Conservation (phyloP, 2,329 filamentous ascomycete species). For the Fusarium piperis region DNA sequence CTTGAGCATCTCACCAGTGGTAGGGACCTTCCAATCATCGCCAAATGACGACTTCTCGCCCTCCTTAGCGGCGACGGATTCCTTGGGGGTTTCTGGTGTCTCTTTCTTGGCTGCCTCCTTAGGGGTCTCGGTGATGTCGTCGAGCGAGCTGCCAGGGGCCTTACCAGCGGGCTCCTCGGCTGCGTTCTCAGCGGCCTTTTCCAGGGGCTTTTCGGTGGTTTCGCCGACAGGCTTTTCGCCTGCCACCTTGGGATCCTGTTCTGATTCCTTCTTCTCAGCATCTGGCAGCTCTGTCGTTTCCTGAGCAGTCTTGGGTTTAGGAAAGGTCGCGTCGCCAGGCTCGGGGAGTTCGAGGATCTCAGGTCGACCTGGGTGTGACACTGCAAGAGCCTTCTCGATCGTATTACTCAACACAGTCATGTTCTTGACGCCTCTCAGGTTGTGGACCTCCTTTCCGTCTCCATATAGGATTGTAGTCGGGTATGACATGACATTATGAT, state of each 20-base stretch:
- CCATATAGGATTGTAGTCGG: slow-evolving; percentile 85
- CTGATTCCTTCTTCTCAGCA: slow-evolving; percentile 30
- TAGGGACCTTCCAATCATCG: slow-evolving; percentile 44
- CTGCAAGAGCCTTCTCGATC: slow-evolving; percentile 81
- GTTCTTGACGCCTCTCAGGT: slow-evolving; percentile 72
- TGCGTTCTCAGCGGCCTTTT: slow-evolving; percentile 26
- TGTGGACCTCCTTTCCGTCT: slow-evolving; percentile 74
- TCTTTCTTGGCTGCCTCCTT: slow-evolving; percentile 32
- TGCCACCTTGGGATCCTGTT: slow-evolving; percentile 49
- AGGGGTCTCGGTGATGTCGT: slow-evolving; percentile 40
- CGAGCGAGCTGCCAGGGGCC: slow-evolving; percentile 20
- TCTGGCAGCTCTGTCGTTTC: slow-evolving; percentile 18
- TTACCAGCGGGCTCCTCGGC: slow-evolving; percentile 29
- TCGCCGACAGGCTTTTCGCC: slow-evolving; percentile 29
- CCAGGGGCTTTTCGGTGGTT: slow-evolving; percentile 30
- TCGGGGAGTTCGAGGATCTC: slow-evolving; percentile 74
- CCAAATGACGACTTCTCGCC: slow-evolving; percentile 40
- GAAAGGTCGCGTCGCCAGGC: slow-evolving; percentile 67
- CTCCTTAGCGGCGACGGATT: slow-evolving; percentile 40
- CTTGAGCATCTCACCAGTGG: slow-evolving; percentile 44
- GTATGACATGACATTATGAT: slow-evolving; percentile 73
- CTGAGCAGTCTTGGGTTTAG: slow-evolving; percentile 35
- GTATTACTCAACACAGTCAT: slow-evolving; percentile 73
- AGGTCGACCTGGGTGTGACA: slow-evolving; percentile 81
- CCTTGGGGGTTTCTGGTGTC: slow-evolving; percentile 19